A percentile compares a stretch with the other conserved stretches of the same genome.
Conservation (phyloP, 23 red algal species). For the Cyanidium caldarium region DNA sequence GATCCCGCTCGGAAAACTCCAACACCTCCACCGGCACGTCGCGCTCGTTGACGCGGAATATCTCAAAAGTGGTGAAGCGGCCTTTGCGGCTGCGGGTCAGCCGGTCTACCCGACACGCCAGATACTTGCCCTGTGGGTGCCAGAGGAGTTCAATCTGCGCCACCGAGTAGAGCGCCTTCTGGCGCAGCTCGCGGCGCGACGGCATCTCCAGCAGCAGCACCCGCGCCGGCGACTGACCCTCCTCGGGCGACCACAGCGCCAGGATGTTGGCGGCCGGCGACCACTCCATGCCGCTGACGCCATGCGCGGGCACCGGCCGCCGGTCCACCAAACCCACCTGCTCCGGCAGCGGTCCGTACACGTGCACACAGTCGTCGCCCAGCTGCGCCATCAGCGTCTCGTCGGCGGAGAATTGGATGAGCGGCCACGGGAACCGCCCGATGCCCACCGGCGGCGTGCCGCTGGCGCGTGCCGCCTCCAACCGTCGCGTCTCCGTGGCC, state of each 20-base stretch:
- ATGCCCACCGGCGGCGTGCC: neutral
- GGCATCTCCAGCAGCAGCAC: conserved; percentile 86
- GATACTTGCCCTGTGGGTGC: conserved; percentile 82
- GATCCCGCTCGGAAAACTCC: conserved; percentile 82
- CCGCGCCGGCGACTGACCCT: conserved; percentile 69
- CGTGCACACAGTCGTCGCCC: conserved; percentile 43
- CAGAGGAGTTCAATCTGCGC: conserved; percentile 71
- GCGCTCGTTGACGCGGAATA: conserved; percentile 73
- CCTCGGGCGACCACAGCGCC: conserved; percentile 90
- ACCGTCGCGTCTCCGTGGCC: neutral
- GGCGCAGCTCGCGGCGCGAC: conserved; percentile 62
- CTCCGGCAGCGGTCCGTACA: conserved; percentile 48
- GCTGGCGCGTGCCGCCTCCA: neutral
- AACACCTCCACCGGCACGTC: conserved; percentile 83
- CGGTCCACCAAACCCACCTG: conserved; percentile 67
- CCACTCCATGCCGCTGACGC: conserved; percentile 64
- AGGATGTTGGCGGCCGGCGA: conserved; percentile 76
- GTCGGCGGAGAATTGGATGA: conserved; percentile 71
- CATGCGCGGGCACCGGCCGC: conserved; percentile 57
- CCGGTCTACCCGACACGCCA: conserved; percentile 80
- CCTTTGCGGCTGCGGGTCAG: conserved; percentile 73
- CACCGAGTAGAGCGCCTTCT: conserved; percentile 91
- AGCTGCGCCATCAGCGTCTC: conserved; percentile 76
- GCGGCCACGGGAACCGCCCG: conserved; percentile 50
- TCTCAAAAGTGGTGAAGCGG: conserved; percentile 83